Conservation (phyloP, 2,329 filamentous ascomycete species). For the Verticillium dahliae region DNA sequence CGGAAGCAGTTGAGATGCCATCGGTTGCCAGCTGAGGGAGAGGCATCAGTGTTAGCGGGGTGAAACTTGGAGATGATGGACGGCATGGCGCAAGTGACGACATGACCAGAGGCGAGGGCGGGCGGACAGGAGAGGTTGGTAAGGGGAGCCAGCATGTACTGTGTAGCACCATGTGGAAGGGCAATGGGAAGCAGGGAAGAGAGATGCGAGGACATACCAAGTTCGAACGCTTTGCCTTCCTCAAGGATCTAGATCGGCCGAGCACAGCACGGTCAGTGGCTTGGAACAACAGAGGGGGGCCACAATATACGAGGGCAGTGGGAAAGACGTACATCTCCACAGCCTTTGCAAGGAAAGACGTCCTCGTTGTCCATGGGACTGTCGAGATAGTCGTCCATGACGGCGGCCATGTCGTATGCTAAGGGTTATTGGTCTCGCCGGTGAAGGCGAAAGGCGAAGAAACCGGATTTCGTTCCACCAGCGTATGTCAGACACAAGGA, state of each 20-base stretch:
- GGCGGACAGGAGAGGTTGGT: neutral
- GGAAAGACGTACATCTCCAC: conserved; percentile 66
- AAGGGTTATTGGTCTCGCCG: conserved; percentile 1
- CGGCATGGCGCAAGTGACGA: conserved; percentile 4
- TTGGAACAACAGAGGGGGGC: neutral
- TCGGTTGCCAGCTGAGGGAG: conserved; percentile 75
- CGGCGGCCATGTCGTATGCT: conserved; percentile 33
- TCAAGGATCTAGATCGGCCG: conserved; percentile 69
- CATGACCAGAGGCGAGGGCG: neutral
- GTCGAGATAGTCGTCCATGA: conserved; percentile 57
- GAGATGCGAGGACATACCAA: conserved; percentile 55
- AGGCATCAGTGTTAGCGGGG: conserved; percentile 17
- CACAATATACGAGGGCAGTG: neutral
- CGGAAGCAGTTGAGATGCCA: conserved; percentile 99
- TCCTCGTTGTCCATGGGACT: conserved; percentile 71
- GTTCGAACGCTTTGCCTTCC: conserved; percentile 96
- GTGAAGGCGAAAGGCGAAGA: neutral
- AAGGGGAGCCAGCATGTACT: neutral
- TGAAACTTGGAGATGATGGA: conserved; percentile 12
- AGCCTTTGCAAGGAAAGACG: conserved; percentile 84
- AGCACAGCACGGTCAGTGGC: conserved; percentile 1
- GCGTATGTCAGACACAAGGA: neutral
- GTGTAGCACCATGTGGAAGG: neutral
- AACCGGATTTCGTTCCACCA: neutral
- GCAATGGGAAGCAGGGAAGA: neutral